phyloP scores from a whole-genome alignment of 352 stramenopile species.

The Globisporangium orthogonon region DNA sequence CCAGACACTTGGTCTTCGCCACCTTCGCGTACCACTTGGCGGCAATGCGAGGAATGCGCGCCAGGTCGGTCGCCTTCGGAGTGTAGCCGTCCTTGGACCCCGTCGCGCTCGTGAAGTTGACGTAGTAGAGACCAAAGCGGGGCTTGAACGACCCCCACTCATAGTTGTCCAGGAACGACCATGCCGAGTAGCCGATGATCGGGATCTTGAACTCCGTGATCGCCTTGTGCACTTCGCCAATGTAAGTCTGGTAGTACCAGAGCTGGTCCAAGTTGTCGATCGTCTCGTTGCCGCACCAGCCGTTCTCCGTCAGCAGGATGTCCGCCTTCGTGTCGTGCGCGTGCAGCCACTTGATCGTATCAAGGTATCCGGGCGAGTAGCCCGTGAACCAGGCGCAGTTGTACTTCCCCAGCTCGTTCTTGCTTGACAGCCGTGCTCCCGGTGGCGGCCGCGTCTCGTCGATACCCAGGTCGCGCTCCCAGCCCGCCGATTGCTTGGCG shows the following conservation, averaged over 20 bases:
- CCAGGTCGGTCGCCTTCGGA: conserved; percentile 19
- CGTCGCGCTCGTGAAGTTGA: conserved; percentile 6
- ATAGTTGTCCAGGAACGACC: conserved; percentile 94
- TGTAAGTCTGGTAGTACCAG: conserved; percentile 46
- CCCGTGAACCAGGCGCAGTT: conserved; percentile 35
- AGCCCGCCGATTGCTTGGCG: conserved; percentile 24
- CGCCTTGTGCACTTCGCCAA: conserved; percentile 54
- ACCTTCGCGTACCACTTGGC: conserved; percentile 55
- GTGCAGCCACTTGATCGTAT: conserved; percentile 67
- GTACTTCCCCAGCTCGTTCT: conserved; percentile 17
- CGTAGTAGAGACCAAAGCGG: conserved; percentile 16
- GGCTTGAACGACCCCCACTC: conserved; percentile 79
- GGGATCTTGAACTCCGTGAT: conserved; percentile 53
- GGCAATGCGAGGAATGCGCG: conserved; percentile 29
- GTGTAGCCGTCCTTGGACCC: conserved; percentile 22
- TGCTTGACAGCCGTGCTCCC: conserved; percentile 43
- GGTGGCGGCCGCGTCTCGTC: conserved; percentile 47
- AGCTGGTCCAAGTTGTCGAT: conserved; percentile 48
- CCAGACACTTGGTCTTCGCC: conserved; percentile 56
- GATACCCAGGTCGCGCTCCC: conserved; percentile 39
- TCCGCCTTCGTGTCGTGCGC: conserved; percentile 30
- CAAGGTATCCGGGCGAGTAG: conserved; percentile 46
- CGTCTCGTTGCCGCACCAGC: conserved; percentile 47
- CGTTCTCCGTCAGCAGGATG: conserved; percentile 65
- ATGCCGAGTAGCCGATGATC: conserved; percentile 90